phyloP scores from a whole-genome alignment of 805 yeast species.

The Suhomyces sp. region DNA sequence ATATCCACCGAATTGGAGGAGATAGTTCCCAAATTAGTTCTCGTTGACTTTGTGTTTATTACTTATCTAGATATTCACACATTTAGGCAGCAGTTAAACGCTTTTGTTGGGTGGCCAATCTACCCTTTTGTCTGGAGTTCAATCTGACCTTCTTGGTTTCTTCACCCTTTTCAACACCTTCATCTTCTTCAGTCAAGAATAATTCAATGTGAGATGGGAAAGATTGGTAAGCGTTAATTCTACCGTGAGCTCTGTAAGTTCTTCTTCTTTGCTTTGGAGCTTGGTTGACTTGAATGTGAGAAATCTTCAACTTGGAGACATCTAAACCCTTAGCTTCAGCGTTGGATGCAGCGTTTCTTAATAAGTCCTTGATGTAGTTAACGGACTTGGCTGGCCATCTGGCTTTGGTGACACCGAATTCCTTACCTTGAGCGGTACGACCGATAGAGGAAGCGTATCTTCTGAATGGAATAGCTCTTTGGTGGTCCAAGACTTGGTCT shows the following conservation, averaged over 20 bases:
- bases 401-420: slow-evolving; percentile 99
- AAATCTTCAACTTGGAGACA: slow-evolving; percentile 85
- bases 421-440: slow-evolving; percentile 99
- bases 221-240: slow-evolving; percentile 98
- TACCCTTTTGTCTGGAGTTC: slow-evolving; percentile 89
- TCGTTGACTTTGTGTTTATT: slow-evolving; percentile 6
- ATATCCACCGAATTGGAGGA: not conserved
- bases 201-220: slow-evolving; percentile 99
- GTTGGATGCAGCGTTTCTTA: slow-evolving; percentile 97
- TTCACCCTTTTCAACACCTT: slow-evolving; percentile 87
- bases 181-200: slow-evolving; percentile 92
- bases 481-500: slow-evolving; percentile 93
- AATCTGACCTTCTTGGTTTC: slow-evolving; percentile 68
- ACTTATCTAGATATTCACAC: slow-evolving; percentile 7
- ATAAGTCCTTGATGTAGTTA: slow-evolving; percentile 89
- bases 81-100: slow-evolving; percentile 62
- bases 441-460: slow-evolving; percentile 95
- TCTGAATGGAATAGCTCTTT: slow-evolving; percentile 99
- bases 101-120: slow-evolving; percentile 86
- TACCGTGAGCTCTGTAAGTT: slow-evolving; percentile 99
- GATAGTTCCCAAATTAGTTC: not conserved
- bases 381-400: slow-evolving; percentile 99
- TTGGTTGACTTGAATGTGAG: slow-evolving; percentile 99
- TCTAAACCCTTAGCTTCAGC: slow-evolving; percentile 99
- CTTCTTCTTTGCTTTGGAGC: slow-evolving; percentile 99